Conservation (phyloP, 106 monocot species). For the Ottelia alismoides region DNA sequence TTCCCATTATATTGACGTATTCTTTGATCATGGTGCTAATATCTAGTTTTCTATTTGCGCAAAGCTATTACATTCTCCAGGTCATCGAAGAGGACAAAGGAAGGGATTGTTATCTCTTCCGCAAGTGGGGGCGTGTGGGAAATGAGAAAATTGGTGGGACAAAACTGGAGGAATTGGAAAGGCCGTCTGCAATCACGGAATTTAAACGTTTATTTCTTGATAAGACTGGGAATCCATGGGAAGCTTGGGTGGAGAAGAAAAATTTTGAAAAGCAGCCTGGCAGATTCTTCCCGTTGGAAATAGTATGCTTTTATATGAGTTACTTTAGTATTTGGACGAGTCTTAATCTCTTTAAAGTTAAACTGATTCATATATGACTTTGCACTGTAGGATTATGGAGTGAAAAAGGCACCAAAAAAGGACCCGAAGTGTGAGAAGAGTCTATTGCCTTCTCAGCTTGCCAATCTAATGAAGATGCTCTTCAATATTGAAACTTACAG, state of each 20-base stretch:
- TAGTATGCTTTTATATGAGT: conserved; percentile 45
- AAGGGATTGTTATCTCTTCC: conserved; percentile 74
- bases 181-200: conserved; percentile 56
- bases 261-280: conserved; percentile 84
- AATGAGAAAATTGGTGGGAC: conserved; percentile 88
- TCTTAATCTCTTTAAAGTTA: no score
- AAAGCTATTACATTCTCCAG: conserved; percentile 97
- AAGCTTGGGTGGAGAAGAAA: conserved; percentile 74
- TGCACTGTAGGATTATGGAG: conserved; percentile 76
- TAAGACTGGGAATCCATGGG: conserved; percentile 94
- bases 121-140: conserved; percentile 98
- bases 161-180: conserved; percentile 70
- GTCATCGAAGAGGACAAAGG: conserved; percentile 93
- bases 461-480: conserved; percentile 87
- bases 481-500: conserved; percentile 96
- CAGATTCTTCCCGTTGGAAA: conserved; percentile 84
- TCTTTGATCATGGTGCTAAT: no score
- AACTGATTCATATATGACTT: no score
- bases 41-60: conserved; percentile 1
- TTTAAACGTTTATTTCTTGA: conserved; percentile 95
- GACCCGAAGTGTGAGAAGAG: conserved; percentile 29
- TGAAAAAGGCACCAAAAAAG: conserved; percentile 57
- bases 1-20: no score
- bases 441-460: conserved; percentile 46
- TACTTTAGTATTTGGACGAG: background rate